A percentile compares a stretch with the other conserved stretches of the same genome.
phyloP scores from a whole-genome alignment of 768 basidiomycete genomes.

The Tricholoma hemisulphureum region DNA sequence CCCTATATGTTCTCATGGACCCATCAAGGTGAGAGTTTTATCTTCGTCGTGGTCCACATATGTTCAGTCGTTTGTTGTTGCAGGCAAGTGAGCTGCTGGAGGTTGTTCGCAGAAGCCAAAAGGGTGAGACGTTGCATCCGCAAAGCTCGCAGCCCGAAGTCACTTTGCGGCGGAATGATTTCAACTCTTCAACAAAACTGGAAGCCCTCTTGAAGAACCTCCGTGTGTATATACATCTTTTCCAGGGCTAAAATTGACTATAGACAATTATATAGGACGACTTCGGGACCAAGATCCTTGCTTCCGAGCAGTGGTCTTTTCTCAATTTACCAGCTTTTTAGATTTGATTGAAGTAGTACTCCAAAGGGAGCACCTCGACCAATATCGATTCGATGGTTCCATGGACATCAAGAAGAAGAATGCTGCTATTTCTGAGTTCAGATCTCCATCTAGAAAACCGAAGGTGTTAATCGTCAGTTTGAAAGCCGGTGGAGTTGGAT shows the following conservation, averaged over 20 bases:
- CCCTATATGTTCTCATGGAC: constrained; percentile 75
- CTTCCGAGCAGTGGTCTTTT: constrained; percentile 86
- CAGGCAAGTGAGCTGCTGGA: constrained; percentile 65
- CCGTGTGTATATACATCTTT: constrained; percentile 40
- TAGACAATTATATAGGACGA: constrained; percentile 39
- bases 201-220: constrained; percentile 77
- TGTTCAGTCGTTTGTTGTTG: neutral
- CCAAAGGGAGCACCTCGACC: constrained; percentile 64
- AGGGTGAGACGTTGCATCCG: constrained; percentile 22
- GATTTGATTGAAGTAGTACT: constrained; percentile 75
- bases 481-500: constrained; percentile 90
- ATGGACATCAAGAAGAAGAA: constrained; percentile 85
- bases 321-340: constrained; percentile 86
- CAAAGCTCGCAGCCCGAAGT: constrained; percentile 44
- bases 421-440: constrained; percentile 76
- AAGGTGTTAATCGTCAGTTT: constrained; percentile 77
- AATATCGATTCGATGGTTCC: constrained; percentile 86
- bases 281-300: constrained; percentile 68
- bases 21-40: constrained; percentile 48
- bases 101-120: constrained; percentile 44
- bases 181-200: constrained; percentile 88
- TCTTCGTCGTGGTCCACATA: neutral
- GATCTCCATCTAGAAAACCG: constrained; percentile 60
- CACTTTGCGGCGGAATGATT: constrained; percentile 73
- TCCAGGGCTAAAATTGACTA: neutral